Conservation (phyloP, 192 early-diverging fungal species). For the Jimgerdemannia lactiflua region DNA sequence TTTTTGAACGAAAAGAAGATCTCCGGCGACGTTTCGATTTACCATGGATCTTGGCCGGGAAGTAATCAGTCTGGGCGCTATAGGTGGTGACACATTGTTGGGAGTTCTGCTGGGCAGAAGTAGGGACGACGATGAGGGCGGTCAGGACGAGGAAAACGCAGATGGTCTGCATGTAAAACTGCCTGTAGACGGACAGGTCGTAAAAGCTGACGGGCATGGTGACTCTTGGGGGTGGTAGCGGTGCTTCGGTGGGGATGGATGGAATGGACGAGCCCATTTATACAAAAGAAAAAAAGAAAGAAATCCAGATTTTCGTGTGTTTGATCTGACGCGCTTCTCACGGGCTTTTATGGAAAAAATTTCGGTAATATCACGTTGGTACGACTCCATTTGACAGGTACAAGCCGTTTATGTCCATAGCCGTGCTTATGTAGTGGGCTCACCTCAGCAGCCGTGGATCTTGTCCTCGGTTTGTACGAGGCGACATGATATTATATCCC, state of each 20-base stretch:
- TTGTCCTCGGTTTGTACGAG: too few relatives aligned
- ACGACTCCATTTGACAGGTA: too few relatives aligned
- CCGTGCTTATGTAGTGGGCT: too few relatives aligned
- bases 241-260: slow-evolving; percentile 10
- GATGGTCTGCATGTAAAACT: slow-evolving; percentile 38
- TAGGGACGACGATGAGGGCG: slow-evolving; percentile 25
- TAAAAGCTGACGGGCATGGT: slow-evolving; percentile 41
- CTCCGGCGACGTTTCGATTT: slow-evolving; percentile 6
- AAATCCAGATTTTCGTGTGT: too few relatives aligned
- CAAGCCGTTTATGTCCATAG: too few relatives aligned
- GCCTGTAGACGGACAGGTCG: slow-evolving; percentile 34
- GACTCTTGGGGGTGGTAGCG: slow-evolving; percentile 19
- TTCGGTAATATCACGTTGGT: too few relatives aligned
- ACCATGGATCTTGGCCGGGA: slow-evolving; percentile 41
- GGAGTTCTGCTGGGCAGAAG: slow-evolving; percentile 23
- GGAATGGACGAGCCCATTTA: slow-evolving; percentile 11
- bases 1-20: not conserved
- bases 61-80: slow-evolving; percentile 43
- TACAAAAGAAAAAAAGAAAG: not conserved
- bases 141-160: slow-evolving; percentile 28
- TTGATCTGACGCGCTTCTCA: too few relatives aligned
- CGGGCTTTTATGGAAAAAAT: too few relatives aligned
- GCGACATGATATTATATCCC: too few relatives aligned
- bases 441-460: too few relatives aligned
- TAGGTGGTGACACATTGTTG: slow-evolving; percentile 27